A percentile compares a stretch with the other conserved stretches of the same genome.
Evolutionary conservation across 106 monocot genomes (phyloP).

Genomic region (Triglochin maritima): DNA sequence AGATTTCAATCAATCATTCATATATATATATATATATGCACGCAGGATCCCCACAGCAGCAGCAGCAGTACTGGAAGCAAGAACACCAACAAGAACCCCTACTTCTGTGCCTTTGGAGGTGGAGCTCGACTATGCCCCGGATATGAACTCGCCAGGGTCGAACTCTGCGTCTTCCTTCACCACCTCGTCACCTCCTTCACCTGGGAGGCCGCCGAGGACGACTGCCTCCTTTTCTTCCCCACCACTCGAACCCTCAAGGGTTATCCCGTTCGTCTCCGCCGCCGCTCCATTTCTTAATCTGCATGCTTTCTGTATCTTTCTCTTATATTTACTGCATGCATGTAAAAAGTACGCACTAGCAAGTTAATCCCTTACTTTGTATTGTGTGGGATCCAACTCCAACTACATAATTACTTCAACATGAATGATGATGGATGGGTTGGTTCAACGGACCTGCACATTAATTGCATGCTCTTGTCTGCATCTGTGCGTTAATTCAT

Average conservation of each 20-base stretch:
- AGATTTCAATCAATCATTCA: neutral
- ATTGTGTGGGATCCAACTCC: no score
- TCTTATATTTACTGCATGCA: no score
- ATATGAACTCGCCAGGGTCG: slow-evolving; percentile 73
- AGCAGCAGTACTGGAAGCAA: slow-evolving; percentile 14
- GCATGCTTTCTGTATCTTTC: no score
- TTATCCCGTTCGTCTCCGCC: slow-evolving; percentile 55
- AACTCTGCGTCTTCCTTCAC: slow-evolving; percentile 78
- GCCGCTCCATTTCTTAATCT: neutral
- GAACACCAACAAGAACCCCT: no score
- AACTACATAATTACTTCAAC: no score
- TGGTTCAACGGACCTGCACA: no score
- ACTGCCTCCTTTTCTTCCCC: slow-evolving; percentile 68
- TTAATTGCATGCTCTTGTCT: no score
- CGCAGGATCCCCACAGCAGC: neutral
- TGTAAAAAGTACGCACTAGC: no score
- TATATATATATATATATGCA: neutral
- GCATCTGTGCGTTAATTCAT: no score
- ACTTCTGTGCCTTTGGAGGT: slow-evolving; percentile 73
- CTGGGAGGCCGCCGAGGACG: slow-evolving; percentile 67
- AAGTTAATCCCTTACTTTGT: no score
- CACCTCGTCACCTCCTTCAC: slow-evolving; percentile 26
- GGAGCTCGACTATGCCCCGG: slow-evolving; percentile 77
- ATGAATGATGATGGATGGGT: no score
- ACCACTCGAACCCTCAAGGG: slow-evolving; percentile 71